Base-by-base conservation (phyloP, 306 rosid species). In the Casuarina equisetifolia region DNA sequence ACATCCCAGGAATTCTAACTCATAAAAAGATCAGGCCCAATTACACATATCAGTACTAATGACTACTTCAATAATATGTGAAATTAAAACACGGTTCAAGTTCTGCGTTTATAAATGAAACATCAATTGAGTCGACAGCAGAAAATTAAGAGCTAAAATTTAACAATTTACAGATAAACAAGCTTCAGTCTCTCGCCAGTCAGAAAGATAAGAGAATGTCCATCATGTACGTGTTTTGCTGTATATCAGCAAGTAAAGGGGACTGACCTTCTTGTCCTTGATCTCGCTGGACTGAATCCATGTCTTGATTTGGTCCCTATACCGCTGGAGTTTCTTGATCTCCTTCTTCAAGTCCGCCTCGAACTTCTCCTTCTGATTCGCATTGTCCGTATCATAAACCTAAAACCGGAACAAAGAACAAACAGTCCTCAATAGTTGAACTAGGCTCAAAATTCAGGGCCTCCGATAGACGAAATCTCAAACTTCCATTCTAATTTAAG, bases 231-330 rank as follows among this genome's bases (percentile, higher is more conserved):
- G 38, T 58, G 15, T 25, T 58, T 52, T 58, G 13, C 6, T 20
- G 16, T 25, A 69, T 16, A 64, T 48, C 53, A 70, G 45, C 68
- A 38, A 57, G 71, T 11, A 52, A 40, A 44, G 49, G 67, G 49
- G 53, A 79, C 16, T 76, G 25, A 89, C 98, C 98, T 95, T 95
- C 85, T 95, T 95, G 35, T 95, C 98, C 84, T 95, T 95, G 76
- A 95, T 92, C 84, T 95, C 98, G 74, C 98, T 92, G 69, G 98
- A 95, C 87, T 95, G 98, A 79, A 95, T 92, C 98, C 97, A 95
- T 16, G 97, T 95, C 85, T 92, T 95, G 69, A 95, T 95, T 74
- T 94, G 98, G 74, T 94, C 98, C 55, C 98, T 83, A 59, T 94
- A 94, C 81, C 98, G 83, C 88, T 94, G 98, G 2, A 95, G 95